Evolutionary conservation across 176 grass and related monocot genomes (phyloP), one percentile per base, ranked within the genome.

Genomic region (Tillandsia leiboldiana): DNA sequence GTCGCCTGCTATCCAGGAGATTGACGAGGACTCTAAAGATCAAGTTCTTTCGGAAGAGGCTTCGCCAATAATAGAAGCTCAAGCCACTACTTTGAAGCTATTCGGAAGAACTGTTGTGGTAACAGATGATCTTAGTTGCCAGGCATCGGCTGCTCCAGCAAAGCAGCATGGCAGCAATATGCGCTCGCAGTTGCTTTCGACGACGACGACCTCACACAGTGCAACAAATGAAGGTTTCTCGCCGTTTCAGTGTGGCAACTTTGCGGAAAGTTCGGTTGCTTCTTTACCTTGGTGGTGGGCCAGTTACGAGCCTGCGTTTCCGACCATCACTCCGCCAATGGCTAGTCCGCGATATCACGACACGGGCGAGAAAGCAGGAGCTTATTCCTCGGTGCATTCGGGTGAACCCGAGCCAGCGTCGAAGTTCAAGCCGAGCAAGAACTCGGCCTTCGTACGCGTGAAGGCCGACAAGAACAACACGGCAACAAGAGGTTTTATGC

Each of bases 51-150:
- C 82, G 64, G 78, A 81, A 81, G 78, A 80, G 33, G 70, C 73
- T 75, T 85, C 83, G 2, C 78, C 53, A 33, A 27, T 66, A 49
- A 27, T 66, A 51, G 82, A 72, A 56, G 65, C 66, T 13, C 94
- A 79, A 77, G 72, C 86, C 78, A 86, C 94, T 51, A 77, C 79
- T 26, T 69, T 93, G 69, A 97, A 88, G 82, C 77, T 92, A 9
- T 97, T 97, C 54, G 94, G 94, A 51, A 92, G 77, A 84, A 97
- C 79, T 1, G 84, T 97, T n/a, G 50, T 92, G 53, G 72, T 97
- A 49, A 68, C 70, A 9, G 84, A 87, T 18, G 4, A 42, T 6
- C 33, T 6, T 6, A 42, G 33, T 42, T 42, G 20, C 1, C 13
- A 22, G 24, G 63, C 50, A 22, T 9, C 63, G 22, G 22, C 51